A percentile compares a stretch with the other conserved stretches of the same genome.
Conservation (phyloP, 768 basidiomycete genomes). For the Boletus vermiculosoides region DNA sequence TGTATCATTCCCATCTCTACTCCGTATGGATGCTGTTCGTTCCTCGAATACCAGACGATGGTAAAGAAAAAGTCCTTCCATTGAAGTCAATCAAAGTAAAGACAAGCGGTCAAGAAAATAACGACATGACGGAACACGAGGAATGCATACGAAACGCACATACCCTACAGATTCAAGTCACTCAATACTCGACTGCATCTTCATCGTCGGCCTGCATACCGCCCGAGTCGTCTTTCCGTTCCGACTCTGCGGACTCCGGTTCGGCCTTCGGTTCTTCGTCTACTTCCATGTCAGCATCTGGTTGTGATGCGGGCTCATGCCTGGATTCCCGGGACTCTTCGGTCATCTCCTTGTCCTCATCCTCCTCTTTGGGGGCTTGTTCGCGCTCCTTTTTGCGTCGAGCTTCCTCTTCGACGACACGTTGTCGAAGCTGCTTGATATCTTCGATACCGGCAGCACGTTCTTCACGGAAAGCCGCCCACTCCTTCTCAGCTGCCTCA, state of each 20-base stretch:
- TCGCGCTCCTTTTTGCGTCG: conserved; percentile 44
- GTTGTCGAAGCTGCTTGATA: conserved; percentile 57
- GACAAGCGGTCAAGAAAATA: conserved; percentile 22
- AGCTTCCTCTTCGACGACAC: conserved; percentile 64
- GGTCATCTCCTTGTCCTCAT: conserved; percentile 36
- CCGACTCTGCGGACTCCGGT: conserved; percentile 37
- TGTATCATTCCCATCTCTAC: background rate
- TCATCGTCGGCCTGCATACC: conserved; percentile 69
- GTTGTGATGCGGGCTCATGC: conserved; percentile 18
- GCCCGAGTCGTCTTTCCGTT: conserved; percentile 53
- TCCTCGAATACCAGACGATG: background rate
- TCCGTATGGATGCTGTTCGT: background rate
- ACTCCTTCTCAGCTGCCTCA: conserved; percentile 67
- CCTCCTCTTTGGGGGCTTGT: conserved; percentile 32
- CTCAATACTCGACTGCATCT: conserved; percentile 76
- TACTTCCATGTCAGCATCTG: conserved; percentile 36
- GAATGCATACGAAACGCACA: conserved; percentile 28
- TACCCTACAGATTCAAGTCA: conserved; percentile 24
- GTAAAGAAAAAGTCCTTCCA: conserved; percentile 4
- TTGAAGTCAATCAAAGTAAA: conserved; percentile 7
- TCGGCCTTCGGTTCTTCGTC: conserved; percentile 36
- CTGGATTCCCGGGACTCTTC: conserved; percentile 23
- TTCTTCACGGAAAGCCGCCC: conserved; percentile 62
- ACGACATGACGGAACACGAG: conserved; percentile 2
- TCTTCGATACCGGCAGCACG: conserved; percentile 58